Base-by-base conservation (phyloP, 2,329 filamentous ascomycete genomes). In the Stemphylium beticola region DNA sequence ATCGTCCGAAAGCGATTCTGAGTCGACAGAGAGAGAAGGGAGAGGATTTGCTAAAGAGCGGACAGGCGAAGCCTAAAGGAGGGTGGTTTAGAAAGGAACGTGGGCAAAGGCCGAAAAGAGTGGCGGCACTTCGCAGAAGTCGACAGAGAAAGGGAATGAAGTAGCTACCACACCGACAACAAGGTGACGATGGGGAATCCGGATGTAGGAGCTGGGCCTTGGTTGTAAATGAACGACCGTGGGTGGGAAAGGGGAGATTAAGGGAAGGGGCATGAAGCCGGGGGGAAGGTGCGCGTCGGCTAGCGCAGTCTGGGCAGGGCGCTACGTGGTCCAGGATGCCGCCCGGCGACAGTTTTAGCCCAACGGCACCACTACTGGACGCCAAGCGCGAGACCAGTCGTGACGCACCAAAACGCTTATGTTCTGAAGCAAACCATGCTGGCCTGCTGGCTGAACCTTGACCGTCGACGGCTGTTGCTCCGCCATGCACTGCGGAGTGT, bases 71-170 rank as follows among this genome's bases (percentile, higher is more conserved):
- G 69, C 68, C 73, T 65, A 74, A 74, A 54, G 66, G 63, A 64
- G 58, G 58, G 57, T 54, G 53, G 60, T 54, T 56, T 55, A 52
- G 62, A 66, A 73, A 75, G 55, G 72, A 75, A 75, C 64, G 72
- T 75, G 70, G 66, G 71, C 71, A 69, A 74, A 72, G 70, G 70
- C 73, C 69, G 72, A 74, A 76, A 76, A 73, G 74, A 76, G 72
- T 75, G 74, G 72, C 72, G 68, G 72, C 73, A 69, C 66, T 72
- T 74, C 68, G 68, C 71, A 74, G 72, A 74, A 76, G 67, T 65
- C 67, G 69, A 72, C 60, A 67, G 67, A 57, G 65, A 75, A 75
- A 73, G 66, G 64, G 72, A 74, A 59, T 61, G 67, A 66, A 60
- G 61, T 64, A 65, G 66, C 71, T 71, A 71, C 71, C 71, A 67